phyloP scores from a whole-genome alignment of 192 early-diverging fungal species.

The Coemansia sp. region DNA sequence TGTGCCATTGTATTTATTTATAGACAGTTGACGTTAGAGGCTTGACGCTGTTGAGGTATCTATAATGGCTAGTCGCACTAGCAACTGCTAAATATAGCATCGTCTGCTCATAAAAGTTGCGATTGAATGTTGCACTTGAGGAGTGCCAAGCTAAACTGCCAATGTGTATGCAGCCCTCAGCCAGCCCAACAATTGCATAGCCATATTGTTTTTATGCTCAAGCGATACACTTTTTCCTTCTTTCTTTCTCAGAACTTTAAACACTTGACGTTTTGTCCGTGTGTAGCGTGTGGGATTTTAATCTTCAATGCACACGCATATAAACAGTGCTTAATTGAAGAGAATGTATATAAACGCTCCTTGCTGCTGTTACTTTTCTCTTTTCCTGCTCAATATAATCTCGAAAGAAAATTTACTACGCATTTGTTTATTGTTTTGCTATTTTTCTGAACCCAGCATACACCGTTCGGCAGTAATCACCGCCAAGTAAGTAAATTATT shows the following conservation, averaged over 20 bases:
- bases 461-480: not conserved
- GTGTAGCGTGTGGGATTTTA: no score
- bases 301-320: no score
- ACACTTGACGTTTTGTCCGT: no score
- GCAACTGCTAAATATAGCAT: not conserved
- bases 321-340: no score
- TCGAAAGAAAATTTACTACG: not conserved
- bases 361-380: no score
- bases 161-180: not conserved
- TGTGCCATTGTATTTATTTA: not conserved
- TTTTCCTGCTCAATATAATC: no score
- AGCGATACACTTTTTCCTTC: no score
- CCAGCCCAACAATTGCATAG: not conserved
- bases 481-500: not conserved
- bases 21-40: not conserved
- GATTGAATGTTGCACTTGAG: no score
- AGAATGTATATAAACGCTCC: no score
- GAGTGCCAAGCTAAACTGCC: not conserved
- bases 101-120: not conserved
- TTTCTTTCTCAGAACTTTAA: no score
- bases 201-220: no score
- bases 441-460: not conserved
- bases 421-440: slow-evolving; percentile 9
- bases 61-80: not conserved
- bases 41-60: not conserved